Conservation (phyloP, 1,284 basidiomycete genomes). For the Ustilago tritici region DNA sequence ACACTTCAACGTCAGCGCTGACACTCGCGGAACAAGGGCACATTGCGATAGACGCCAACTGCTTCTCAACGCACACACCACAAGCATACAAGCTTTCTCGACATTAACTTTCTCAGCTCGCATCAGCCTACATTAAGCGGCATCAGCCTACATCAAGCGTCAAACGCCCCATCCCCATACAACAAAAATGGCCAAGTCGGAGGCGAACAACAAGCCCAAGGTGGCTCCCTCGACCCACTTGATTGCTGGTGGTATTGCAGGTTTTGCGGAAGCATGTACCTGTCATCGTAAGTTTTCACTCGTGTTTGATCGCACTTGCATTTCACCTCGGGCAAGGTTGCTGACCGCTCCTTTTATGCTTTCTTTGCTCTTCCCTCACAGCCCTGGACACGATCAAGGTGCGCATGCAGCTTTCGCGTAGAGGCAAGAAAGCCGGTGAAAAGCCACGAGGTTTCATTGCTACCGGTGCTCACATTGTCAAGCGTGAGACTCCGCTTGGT, state of each 20-base stretch:
- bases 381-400: constrained; percentile 92
- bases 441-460: constrained; percentile 91
- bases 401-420: constrained; percentile 85
- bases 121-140: not conserved
- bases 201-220: constrained; percentile 62
- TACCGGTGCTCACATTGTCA: constrained; percentile 88
- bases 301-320: too few relatives aligned
- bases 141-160: not conserved
- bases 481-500: constrained; percentile 91
- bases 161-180: not conserved
- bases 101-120: not conserved
- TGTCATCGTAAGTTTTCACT: constrained; percentile 66
- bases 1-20: not conserved
- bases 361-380: constrained; percentile 14
- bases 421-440: constrained; percentile 56
- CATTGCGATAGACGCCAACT: not conserved
- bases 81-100: constrained; percentile 7
- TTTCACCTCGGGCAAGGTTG: not conserved
- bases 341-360: not conserved
- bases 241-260: constrained; percentile 69
- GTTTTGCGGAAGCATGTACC: constrained; percentile 69
- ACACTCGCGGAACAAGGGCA: not conserved
- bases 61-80: not conserved
- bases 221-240: constrained; percentile 68
- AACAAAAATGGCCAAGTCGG: constrained; percentile 28